Evolutionary conservation across 139 green algal genomes (phyloP).

Genomic region (Dunaliella sp.): DNA sequence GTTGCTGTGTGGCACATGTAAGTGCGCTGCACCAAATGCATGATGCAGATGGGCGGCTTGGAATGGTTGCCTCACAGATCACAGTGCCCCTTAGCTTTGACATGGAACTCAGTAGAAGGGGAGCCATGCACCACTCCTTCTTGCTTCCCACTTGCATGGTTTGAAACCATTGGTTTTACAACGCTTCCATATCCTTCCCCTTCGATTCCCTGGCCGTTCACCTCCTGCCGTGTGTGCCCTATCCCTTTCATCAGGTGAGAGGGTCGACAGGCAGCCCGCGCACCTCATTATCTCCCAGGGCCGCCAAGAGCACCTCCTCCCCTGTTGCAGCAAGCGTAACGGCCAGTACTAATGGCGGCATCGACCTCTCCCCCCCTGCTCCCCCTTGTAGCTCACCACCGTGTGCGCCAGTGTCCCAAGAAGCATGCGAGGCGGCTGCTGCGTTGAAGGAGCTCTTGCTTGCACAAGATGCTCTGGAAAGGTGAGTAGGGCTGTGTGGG

Average conservation of each 20-base stretch:
- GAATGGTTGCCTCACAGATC: too few relatives aligned
- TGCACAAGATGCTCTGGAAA: neutral
- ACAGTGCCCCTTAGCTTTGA: neutral
- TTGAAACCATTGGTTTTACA: neutral
- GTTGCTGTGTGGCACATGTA: too few relatives aligned
- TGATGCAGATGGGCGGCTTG: neutral
- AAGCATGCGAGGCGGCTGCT: neutral
- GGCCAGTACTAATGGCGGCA: too few relatives aligned
- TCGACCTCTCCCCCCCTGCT: neutral
- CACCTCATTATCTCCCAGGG: neutral
- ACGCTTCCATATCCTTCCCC: neutral
- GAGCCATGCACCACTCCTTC: neutral
- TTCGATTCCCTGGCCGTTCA: neutral
- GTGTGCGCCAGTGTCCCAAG: neutral
- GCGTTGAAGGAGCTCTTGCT: neutral
- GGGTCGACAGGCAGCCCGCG: neutral
- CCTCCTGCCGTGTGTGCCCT: too few relatives aligned
- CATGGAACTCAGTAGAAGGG: too few relatives aligned
- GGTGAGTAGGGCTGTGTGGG: neutral
- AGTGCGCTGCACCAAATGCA: neutral
- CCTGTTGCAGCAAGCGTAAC: too few relatives aligned
- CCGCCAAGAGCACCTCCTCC: neutral
- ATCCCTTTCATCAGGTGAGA: neutral
- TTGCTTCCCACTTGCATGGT: neutral
- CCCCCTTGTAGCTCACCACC: neutral